Base-by-base conservation (phyloP, 2,329 filamentous ascomycete genomes). In the Neonectria punicea region DNA sequence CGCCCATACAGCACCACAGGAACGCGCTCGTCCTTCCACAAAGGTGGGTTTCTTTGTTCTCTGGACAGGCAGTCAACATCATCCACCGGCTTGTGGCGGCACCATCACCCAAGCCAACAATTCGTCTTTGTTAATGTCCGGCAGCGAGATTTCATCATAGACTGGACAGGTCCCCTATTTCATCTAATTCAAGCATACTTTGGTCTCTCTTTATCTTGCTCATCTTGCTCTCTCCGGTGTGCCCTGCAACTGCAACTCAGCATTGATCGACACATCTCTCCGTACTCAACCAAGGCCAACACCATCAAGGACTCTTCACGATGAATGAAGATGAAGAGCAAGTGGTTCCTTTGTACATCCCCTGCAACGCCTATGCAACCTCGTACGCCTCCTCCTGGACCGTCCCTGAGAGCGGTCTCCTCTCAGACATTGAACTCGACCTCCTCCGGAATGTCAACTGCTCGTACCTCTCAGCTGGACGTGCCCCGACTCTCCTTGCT, bases 381-480 rank as follows among this genome's bases (percentile, higher is more conserved):
- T 58, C 76, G 0, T 78, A 74, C 55, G 66, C 64, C 28, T 78
- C 70, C 32, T 61, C 61, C n/a, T 74, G 69, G 58, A 71, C 67
- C 5, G 41, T 70, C 8, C 69, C 74, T n/a, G 68, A 67, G 5
- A 65, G 67, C 16, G 69, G 74, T 10, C 59, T 75, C 18, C 22
- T 74, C 7, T 71, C 60, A 5, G 34, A 59, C 1, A 34, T 63
- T 0, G 75, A 76, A 7, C 41, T 77, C 0, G 25, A 66, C 7
- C 68, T 77, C 11, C 71, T 80, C 18, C 53, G 67, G 30, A 81
- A 88, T 67, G 78, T 88, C 66, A 89, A 87, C 76, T 90, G 87
- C 76, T 80, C 81, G 62, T 89, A 88, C 69, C 78, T 89, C 43
- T 89, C 87, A 2, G 87, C 85, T 2, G 84, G 82, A 5, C 74